phyloP scores from a whole-genome alignment of 257 asterid genomes.

The Fraxinus quadrangulata region DNA sequence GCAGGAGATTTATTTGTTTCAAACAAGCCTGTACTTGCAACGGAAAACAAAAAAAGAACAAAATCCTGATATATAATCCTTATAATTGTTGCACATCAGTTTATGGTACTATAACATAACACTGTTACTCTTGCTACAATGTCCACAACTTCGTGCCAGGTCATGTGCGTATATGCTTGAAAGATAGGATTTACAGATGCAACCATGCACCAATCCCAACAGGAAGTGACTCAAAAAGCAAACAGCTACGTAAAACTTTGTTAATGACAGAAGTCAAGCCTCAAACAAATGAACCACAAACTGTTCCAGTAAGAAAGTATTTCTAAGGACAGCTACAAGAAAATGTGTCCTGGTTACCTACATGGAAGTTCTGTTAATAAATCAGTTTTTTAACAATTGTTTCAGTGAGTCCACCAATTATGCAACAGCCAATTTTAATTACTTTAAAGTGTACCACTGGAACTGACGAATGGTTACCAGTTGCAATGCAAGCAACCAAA shows the following conservation, averaged over 20 bases:
- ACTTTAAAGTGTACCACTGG: not conserved
- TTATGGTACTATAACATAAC: not conserved
- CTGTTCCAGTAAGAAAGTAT: not conserved
- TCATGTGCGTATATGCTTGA: not conserved
- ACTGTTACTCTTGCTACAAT: not conserved
- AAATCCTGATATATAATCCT: not conserved
- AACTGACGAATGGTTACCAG: not conserved
- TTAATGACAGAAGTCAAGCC: not conserved
- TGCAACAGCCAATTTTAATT: not conserved
- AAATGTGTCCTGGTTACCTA: not conserved
- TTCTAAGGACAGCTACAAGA: not conserved
- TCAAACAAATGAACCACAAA: not conserved
- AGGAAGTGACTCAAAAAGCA: not conserved
- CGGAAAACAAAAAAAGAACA: not conserved
- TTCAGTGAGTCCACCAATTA: not conserved
- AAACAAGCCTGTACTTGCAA: not conserved
- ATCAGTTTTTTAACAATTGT: not conserved
- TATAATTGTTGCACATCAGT: not conserved
- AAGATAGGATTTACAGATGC: not conserved
- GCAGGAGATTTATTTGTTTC: not conserved
- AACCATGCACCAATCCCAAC: not conserved
- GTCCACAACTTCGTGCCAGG: not conserved
- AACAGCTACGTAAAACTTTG: not conserved
- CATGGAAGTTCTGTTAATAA: not conserved
- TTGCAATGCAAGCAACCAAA: not conserved